Conservation (phyloP, 768 basidiomycete genomes). For the Auriscalpium orientale region DNA sequence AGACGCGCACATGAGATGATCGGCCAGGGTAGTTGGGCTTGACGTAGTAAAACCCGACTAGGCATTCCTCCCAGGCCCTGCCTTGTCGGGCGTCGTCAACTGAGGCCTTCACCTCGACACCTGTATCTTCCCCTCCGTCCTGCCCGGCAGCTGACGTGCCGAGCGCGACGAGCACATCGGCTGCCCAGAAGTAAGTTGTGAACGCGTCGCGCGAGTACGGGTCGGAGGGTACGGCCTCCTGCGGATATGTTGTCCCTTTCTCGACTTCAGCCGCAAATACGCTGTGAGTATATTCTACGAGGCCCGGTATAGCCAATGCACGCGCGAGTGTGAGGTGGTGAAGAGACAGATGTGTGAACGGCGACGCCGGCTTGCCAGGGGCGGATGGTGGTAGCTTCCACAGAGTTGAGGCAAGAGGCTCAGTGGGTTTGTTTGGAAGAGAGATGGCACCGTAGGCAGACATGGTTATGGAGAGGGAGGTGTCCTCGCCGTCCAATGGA, state of each 20-base stretch:
- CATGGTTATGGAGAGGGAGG: slow-evolving; percentile 28
- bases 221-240: slow-evolving; percentile 50
- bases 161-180: slow-evolving; percentile 69
- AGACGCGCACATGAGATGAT: slow-evolving; percentile 72
- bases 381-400: slow-evolving; percentile 31
- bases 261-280: slow-evolving; percentile 72
- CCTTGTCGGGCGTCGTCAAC: slow-evolving; percentile 40
- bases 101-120: slow-evolving; percentile 18
- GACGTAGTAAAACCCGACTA: slow-evolving; percentile 79
- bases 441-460: slow-evolving; percentile 67
- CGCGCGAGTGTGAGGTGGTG: slow-evolving; percentile 27
- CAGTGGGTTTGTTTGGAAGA: slow-evolving; percentile 19
- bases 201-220: slow-evolving; percentile 44
- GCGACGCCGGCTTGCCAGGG: slow-evolving; percentile 16
- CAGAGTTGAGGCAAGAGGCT: slow-evolving; percentile 38
- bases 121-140: neutral
- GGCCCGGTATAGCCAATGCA: slow-evolving; percentile 31
- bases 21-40: slow-evolving; percentile 89
- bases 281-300: slow-evolving; percentile 51
- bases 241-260: slow-evolving; percentile 78
- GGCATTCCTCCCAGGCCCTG: slow-evolving; percentile 56
- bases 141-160: slow-evolving; percentile 12
- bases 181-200: slow-evolving; percentile 69
- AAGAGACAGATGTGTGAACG: slow-evolving; percentile 19
- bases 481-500: neutral